These are phyloP conservation scores for Sparassis latifolia DNA, from an alignment of 1,284 basidiomycete species.

Conservation along the genomic window DNA sequence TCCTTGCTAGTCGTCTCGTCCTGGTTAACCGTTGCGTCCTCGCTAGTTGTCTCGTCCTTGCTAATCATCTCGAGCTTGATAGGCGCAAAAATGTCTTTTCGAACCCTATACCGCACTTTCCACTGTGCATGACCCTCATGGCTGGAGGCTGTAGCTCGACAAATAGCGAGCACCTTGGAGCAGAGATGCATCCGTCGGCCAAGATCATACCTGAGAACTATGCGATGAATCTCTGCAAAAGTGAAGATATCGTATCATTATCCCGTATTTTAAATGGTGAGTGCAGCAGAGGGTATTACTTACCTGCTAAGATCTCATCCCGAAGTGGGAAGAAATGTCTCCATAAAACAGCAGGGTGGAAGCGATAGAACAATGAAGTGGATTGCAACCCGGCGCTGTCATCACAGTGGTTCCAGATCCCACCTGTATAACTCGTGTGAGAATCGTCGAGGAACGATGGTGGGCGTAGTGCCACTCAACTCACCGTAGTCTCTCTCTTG, in stretches of 20 bases:
- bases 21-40: no score
- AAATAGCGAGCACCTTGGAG: slow-evolving; percentile 33
- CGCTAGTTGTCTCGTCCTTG: no score
- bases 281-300: slow-evolving; percentile 9
- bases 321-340: slow-evolving; percentile 38
- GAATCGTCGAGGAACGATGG: slow-evolving; percentile 14
- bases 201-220: slow-evolving; percentile 53
- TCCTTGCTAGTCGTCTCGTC: no score
- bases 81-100: no score
- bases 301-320: slow-evolving; percentile 50
- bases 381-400: slow-evolving; percentile 55
- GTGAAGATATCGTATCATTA: no score
- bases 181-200: slow-evolving; percentile 45
- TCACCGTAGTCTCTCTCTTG: slow-evolving; percentile 20
- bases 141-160: slow-evolving; percentile 14
- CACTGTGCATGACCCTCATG: slow-evolving; percentile 43
- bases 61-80: no score
- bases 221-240: slow-evolving; percentile 42
- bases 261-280: no score
- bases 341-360: slow-evolving; percentile 46
- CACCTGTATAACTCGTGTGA: slow-evolving; percentile 39
- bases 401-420: slow-evolving; percentile 61
- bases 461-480: not conserved
- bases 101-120: no score
- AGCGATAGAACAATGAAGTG: slow-evolving; percentile 52